Evolutionary conservation across 768 basidiomycete genomes (phyloP).

Genomic region (Baorangia bicolor): DNA sequence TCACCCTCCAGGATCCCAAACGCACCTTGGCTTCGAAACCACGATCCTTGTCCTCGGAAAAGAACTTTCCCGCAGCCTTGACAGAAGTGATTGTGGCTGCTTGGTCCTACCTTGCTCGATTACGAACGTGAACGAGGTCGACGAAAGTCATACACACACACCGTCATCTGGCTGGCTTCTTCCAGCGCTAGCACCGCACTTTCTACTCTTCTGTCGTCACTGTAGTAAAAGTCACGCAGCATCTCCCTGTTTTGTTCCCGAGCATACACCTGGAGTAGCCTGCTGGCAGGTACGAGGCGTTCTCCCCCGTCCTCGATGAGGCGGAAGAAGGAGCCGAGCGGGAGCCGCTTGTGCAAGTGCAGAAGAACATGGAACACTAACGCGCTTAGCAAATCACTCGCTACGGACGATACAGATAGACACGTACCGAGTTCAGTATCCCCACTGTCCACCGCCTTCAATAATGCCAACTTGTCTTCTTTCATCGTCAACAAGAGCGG

Average conservation of each 20-base stretch:
- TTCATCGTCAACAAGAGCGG: constrained; percentile 93
- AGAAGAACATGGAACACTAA: constrained; percentile 92
- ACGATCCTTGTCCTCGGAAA: constrained; percentile 92
- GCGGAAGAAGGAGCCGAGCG: constrained; percentile 91
- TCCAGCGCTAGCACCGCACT: constrained; percentile 87
- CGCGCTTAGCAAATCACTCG: background rate
- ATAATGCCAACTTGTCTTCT: constrained; percentile 82
- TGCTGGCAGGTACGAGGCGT: constrained; percentile 68
- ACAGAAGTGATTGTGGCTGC: constrained; percentile 67
- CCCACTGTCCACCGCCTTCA: constrained; percentile 91
- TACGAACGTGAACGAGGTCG: background rate
- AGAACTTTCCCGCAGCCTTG: constrained; percentile 86
- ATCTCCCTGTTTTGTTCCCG: constrained; percentile 88
- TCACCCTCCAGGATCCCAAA: background rate
- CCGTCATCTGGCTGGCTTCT: constrained; percentile 69
- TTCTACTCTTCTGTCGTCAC: constrained; percentile 92
- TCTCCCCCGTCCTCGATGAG: constrained; percentile 90
- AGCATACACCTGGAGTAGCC: constrained; percentile 85
- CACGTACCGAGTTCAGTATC: constrained; percentile 88
- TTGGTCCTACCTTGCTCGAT: constrained; percentile 57
- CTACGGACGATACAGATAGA: background rate
- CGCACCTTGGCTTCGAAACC: constrained; percentile 86
- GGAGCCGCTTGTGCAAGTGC: constrained; percentile 77
- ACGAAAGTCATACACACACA: constrained; percentile 32
- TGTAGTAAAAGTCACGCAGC: constrained; percentile 95